phyloP scores from a whole-genome alignment of 1,139 yeast species.

The Debaryomyces coudertii region DNA sequence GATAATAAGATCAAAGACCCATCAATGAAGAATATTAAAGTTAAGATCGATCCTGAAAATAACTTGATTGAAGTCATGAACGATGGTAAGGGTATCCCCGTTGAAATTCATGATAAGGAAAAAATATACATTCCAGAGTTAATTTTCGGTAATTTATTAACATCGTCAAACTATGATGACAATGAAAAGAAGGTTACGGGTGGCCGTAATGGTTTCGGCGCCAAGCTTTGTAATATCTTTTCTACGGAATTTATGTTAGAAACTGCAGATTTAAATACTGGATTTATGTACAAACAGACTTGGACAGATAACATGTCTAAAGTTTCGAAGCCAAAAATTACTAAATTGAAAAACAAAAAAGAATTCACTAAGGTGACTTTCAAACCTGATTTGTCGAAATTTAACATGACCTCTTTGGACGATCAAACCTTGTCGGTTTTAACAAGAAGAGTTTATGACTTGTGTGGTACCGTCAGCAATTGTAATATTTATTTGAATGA shows the following conservation, averaged over 20 bases:
- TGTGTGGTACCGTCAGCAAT: conserved; percentile 93
- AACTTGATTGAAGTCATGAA: conserved; percentile 81
- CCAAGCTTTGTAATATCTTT: conserved; percentile 86
- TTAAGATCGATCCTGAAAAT: conserved; percentile 72
- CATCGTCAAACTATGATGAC: conserved; percentile 96
- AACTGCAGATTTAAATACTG: conserved; percentile 77
- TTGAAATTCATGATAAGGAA: conserved; percentile 91
- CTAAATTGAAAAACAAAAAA: conserved; percentile 57
- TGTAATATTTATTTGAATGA: conserved; percentile 81
- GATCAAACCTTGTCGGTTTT: conserved; percentile 81
- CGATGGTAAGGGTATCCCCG: conserved; percentile 95
- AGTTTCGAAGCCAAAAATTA: conserved; percentile 76
- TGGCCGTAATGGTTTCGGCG: conserved; percentile 99
- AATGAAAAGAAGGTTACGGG: conserved; percentile 95
- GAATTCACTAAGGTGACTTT: conserved; percentile 90
- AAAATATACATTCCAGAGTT: conserved; percentile 93
- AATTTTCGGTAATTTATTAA: conserved; percentile 92
- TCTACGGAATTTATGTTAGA: conserved; percentile 86
- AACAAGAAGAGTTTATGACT: conserved; percentile 91
- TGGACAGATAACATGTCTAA: conserved; percentile 89
- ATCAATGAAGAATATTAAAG: conserved; percentile 81
- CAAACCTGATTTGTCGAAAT: conserved; percentile 83
- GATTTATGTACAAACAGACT: conserved; percentile 69
- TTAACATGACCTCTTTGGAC: conserved; percentile 82
- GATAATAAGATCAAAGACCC: conserved; percentile 97